Percentiles rank a stretch among this genome's conserved stretches.
phyloP scores from a whole-genome alignment of 1,284 basidiomycete species.

The Ceratobasidium sp. region DNA sequence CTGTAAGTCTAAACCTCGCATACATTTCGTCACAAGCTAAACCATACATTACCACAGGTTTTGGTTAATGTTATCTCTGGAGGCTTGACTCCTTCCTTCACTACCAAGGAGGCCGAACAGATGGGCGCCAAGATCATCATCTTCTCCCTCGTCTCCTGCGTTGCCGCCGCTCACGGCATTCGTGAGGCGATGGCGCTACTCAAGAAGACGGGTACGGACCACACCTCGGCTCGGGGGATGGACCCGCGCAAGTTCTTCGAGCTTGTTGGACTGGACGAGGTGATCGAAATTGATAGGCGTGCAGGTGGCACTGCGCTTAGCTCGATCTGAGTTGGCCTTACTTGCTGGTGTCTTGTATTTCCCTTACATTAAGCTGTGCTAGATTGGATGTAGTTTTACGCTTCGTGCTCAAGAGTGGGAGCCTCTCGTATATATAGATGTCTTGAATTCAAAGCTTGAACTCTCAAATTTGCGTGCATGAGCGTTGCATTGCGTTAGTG shows the following conservation, averaged over 20 bases:
- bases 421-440: too few relatives aligned
- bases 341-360: not conserved
- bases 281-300: constrained; percentile 62
- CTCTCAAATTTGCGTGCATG: too few relatives aligned
- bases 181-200: constrained; percentile 73
- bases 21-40: not conserved
- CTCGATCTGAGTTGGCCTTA: constrained; percentile 53
- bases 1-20: constrained; percentile 51
- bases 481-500: too few relatives aligned
- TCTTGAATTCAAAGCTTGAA: too few relatives aligned
- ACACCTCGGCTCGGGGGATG: constrained; percentile 72
- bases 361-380: too few relatives aligned
- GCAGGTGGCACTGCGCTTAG: constrained; percentile 66
- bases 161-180: constrained; percentile 72
- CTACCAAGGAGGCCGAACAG: constrained; percentile 67
- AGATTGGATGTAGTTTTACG: too few relatives aligned
- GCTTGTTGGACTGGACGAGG: constrained; percentile 69
- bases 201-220: constrained; percentile 78
- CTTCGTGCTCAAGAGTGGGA: too few relatives aligned
- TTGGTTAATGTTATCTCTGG: constrained; percentile 80
- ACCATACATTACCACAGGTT: constrained; percentile 50
- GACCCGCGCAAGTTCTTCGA: constrained; percentile 77
- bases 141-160: constrained; percentile 72
- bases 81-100: constrained; percentile 75
- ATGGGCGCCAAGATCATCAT: constrained; percentile 79